Evolutionary conservation across 257 asterid genomes (phyloP).

Genomic region (Jacaranda copaia): DNA sequence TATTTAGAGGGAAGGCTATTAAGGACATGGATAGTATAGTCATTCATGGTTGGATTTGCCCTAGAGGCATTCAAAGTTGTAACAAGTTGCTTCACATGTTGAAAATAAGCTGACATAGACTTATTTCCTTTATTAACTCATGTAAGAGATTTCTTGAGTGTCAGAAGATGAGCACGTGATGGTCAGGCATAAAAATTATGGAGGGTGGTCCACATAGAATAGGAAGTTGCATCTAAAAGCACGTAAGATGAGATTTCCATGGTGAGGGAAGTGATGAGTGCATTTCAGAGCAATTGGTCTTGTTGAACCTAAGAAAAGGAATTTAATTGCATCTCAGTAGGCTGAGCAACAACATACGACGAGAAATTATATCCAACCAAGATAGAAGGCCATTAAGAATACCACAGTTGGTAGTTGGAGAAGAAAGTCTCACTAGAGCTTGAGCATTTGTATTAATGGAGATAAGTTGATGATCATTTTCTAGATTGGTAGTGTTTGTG

Average conservation of each 20-base stretch:
- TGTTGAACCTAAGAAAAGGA: background rate
- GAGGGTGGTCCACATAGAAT: background rate
- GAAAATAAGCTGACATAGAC: background rate
- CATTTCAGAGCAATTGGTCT: background rate
- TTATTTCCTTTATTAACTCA: background rate
- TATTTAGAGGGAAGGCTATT: background rate
- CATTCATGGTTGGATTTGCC: too few species aligned
- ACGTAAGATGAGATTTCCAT: background rate
- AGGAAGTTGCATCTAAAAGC: background rate
- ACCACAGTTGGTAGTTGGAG: background rate
- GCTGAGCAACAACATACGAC: background rate
- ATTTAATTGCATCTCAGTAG: background rate
- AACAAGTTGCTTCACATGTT: background rate
- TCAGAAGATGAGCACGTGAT: background rate
- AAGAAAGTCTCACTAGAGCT: background rate
- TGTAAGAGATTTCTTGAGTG: background rate
- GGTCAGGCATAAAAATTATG: background rate
- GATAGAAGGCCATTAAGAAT: background rate
- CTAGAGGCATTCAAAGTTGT: background rate
- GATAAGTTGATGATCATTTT: background rate
- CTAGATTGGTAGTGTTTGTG: background rate
- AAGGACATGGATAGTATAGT: too few species aligned
- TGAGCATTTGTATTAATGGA: background rate
- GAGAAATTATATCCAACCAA: background rate
- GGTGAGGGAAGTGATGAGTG: background rate